Conservation (phyloP, 2,329 filamentous ascomycete genomes). For the Acarospora socialis region DNA sequence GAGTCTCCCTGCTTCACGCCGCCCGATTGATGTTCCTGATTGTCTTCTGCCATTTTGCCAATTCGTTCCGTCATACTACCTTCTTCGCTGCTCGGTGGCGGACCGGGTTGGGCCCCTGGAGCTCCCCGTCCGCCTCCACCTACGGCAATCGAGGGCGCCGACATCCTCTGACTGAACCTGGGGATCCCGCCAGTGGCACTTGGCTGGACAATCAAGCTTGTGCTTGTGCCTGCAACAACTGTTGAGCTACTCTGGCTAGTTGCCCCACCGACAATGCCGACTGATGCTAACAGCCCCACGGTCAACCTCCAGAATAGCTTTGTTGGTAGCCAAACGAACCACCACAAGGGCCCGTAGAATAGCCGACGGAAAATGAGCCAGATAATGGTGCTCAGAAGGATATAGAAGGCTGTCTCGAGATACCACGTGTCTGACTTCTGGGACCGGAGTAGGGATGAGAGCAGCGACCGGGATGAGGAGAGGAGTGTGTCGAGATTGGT, state of each 20-base stretch:
- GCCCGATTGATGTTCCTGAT: slow-evolving; percentile 5
- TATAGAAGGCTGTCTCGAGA: slow-evolving; percentile 74
- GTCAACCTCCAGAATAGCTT: slow-evolving; percentile 48
- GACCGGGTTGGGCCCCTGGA: slow-evolving; percentile 12
- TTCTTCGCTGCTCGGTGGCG: slow-evolving; percentile 15
- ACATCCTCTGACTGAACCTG: slow-evolving; percentile 7
- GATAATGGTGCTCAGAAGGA: slow-evolving; percentile 59
- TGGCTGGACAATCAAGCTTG: slow-evolving; percentile 11
- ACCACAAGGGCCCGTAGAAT: slow-evolving; percentile 80
- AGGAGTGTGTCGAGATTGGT: slow-evolving; percentile 64
- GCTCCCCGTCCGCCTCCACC: slow-evolving; percentile 37
- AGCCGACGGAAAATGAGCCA: slow-evolving; percentile 81
- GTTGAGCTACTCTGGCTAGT: slow-evolving; percentile 14
- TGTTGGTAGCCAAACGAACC: slow-evolving; percentile 74
- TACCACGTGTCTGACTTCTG: slow-evolving; percentile 99
- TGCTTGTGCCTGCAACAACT: slow-evolving; percentile 5
- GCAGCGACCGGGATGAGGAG: slow-evolving; percentile 55
- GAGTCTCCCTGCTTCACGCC: not conserved
- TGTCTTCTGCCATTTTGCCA: slow-evolving; percentile 25
- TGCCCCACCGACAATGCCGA: slow-evolving; percentile 26
- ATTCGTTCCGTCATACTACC: slow-evolving; percentile 29
- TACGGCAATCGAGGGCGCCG: slow-evolving; percentile 24
- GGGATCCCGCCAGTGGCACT: slow-evolving; percentile 10
- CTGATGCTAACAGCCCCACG: slow-evolving; percentile 40
- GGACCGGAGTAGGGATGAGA: slow-evolving; percentile 65